Evolutionary conservation across 164 flowering plant genomes (phyloP).

Genomic region (Cinnamomum chago): DNA sequence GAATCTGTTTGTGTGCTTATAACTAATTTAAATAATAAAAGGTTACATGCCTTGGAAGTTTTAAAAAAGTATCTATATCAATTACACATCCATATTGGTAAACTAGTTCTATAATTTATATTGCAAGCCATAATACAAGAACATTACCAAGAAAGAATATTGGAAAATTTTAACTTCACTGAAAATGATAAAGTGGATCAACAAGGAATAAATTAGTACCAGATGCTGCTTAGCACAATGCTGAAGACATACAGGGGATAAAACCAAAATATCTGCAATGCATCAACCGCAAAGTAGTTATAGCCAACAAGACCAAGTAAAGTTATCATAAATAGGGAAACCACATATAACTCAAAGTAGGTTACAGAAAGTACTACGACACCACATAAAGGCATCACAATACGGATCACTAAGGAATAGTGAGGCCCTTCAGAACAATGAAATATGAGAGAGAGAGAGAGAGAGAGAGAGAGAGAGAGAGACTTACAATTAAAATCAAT

Average conservation of each 20-base stretch:
- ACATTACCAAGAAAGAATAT: background rate
- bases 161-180: background rate
- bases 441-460: background rate
- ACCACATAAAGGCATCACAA: background rate
- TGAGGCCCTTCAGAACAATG: background rate
- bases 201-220: slow-evolving; percentile 41
- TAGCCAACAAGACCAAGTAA: background rate
- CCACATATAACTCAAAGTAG: background rate
- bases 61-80: background rate
- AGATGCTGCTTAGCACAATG: slow-evolving; percentile 67
- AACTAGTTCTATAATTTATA: background rate
- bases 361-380: background rate
- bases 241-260: slow-evolving; percentile 85
- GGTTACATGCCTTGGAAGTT: background rate
- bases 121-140: background rate
- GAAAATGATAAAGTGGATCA: slow-evolving; percentile 1
- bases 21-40: background rate
- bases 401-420: background rate
- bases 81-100: background rate
- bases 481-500: background rate
- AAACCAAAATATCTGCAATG: slow-evolving; percentile 82
- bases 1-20: background rate
- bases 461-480: background rate
- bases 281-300: slow-evolving; percentile 6
- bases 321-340: background rate